Base-by-base conservation (phyloP, 2,329 filamentous ascomycete genomes). In the Cladosporium sp. region DNA sequence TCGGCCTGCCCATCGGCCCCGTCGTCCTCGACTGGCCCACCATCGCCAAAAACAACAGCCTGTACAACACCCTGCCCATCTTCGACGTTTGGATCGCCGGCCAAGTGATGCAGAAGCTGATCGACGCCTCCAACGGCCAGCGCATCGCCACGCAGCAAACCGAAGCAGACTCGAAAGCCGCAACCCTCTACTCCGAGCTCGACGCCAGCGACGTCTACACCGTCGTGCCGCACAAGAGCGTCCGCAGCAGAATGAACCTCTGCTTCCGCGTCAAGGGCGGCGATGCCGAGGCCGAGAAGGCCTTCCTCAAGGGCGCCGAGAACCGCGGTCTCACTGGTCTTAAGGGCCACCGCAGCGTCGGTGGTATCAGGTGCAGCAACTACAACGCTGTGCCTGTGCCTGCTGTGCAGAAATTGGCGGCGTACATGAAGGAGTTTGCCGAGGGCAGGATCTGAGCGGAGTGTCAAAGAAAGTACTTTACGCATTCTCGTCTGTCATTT, bases 1-100 rank as follows among this genome's bases (percentile, higher is more conserved):
- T 96, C 8, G 82, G 80, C 16, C 74, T 95, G n/a, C 82, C 87
- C 1, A 79, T 93, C 35, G 83, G 85, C 0, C 90, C 92, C 2
- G 80, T 88, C 15, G 80, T 96, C 38, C 74, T 97, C 41, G 81
- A 88, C 56, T 97, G 92, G 64, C 84, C 89, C 55, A 89, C 81
- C 0, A 85, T 93, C 57, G 85, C 87, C 35, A 94, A 94, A 76
- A 94, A 94, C 73, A 93, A 95, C 73, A 93, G 86, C 59, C 78
- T 97, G 22, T 97, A 97, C 75, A 97, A 97, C 71, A 97, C 92
- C 0, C 74, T 97, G 9, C 91, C 88, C 62, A 95, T 97, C 62
- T 95, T 97, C 62, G 91, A 92, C 67, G 86, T 96, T 32, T 97
- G 85, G 73, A 81, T 96, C 48, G 88, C 88, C 13, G 90, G 90